These are phyloP conservation scores for Chrysopogon serrulatus DNA, from an alignment of 176 grass and related monocot genomes.

Conservation along the genomic window DNA sequence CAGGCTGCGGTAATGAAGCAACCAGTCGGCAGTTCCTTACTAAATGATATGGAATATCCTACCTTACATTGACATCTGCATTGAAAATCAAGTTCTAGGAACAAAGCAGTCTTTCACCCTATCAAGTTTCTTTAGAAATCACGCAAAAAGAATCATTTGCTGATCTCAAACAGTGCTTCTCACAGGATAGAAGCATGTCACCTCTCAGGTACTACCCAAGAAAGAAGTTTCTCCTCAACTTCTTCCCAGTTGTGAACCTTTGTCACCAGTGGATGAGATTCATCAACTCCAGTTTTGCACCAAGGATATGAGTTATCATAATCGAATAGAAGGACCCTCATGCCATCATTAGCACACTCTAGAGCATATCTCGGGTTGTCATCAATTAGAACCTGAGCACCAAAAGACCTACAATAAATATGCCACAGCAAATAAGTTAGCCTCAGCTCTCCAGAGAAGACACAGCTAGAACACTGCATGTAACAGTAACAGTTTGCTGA, in stretches of 20 bases:
- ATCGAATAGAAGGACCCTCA: conserved; percentile 85
- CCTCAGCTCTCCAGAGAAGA: not conserved
- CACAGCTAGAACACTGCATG: not conserved
- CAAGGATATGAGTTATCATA: conserved; percentile 85
- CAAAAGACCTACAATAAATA: conserved; percentile 65
- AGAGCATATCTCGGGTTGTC: conserved; percentile 96
- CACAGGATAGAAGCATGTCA: conserved; percentile 13
- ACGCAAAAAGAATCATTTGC: not conserved
- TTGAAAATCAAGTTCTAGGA: not conserved
- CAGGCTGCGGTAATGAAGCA: conserved; percentile 3
- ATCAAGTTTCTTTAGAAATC: not conserved
- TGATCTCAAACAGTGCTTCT: not conserved
- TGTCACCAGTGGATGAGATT: conserved; percentile 81
- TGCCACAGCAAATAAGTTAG: not conserved
- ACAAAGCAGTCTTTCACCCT: not conserved
- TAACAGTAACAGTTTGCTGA: not conserved
- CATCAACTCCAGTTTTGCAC: conserved; percentile 76
- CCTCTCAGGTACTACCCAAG: conserved; percentile 49
- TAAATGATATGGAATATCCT: not conserved
- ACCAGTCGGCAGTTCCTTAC: not conserved
- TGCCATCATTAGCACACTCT: conserved; percentile 86
- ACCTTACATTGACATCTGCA: conserved; percentile 13
- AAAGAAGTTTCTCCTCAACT: conserved; percentile 77
- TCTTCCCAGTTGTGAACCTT: conserved; percentile 96
- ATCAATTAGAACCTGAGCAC: conserved; percentile 89